These are phyloP conservation scores for Novymonas esmeraldas DNA, from an alignment of 208 protist genomes.

Conservation along the genomic window DNA sequence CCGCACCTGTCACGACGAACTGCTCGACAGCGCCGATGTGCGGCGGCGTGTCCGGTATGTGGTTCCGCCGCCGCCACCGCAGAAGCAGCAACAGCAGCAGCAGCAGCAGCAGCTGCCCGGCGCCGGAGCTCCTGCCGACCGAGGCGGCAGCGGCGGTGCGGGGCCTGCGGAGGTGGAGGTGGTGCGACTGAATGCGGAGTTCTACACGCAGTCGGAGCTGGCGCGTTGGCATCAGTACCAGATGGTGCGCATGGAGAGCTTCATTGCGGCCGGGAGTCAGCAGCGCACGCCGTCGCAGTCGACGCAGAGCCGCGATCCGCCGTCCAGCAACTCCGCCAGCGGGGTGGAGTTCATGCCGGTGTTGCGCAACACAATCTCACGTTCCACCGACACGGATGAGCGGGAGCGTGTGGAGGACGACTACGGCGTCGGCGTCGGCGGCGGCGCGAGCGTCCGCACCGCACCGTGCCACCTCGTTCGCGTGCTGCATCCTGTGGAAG, in stretches of 20 bases:
- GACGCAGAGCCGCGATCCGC: conserved; percentile 16
- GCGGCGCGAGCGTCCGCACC: not conserved
- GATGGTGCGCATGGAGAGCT: conserved; percentile 20
- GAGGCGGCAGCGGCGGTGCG: not conserved
- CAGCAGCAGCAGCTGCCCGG: no score
- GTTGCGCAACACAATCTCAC: not conserved
- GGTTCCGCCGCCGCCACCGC: not conserved
- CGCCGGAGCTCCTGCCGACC: not conserved
- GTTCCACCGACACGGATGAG: not conserved
- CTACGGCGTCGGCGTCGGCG: not conserved
- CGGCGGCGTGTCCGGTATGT: not conserved
- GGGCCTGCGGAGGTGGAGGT: conserved; percentile 29
- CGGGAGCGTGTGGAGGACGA: conserved; percentile 2
- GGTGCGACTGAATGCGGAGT: conserved; percentile 33
- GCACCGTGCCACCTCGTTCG: not conserved
- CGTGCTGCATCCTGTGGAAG: not conserved
- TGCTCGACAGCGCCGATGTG: not conserved
- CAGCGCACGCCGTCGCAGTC: conserved; percentile 13
- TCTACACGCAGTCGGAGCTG: conserved; percentile 35
- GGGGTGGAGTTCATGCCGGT: conserved; percentile 24
- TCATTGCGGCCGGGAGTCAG: conserved; percentile 5
- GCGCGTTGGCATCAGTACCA: conserved; percentile 34
- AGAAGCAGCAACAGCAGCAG: no score
- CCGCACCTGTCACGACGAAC: no score
- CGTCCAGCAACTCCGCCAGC: conserved; percentile 22